Base-by-base conservation (phyloP, 2,329 filamentous ascomycete genomes). In the Fusarium mundagurra region DNA sequence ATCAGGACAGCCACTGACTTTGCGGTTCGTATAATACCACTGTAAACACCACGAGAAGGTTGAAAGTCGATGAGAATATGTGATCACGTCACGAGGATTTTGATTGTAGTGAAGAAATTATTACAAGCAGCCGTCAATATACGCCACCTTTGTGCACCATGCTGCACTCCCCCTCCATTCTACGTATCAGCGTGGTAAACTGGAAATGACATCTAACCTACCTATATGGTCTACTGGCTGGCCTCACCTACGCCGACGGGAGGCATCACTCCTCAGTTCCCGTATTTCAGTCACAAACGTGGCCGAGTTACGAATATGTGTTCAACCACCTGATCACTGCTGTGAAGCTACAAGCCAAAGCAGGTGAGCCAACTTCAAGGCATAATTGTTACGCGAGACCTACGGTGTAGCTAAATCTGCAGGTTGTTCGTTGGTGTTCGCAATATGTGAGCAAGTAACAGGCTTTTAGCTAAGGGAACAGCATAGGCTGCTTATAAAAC, bases 301-400 rank as follows among this genome's bases (percentile, higher is more conserved):
- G 53, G 55, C 64, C 66, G 62, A 67, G 74, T 63, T 60, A 47
- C 27, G 61, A 61, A 45, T 20, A 64, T 59, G 54, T 60, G 7
- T 41, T 65, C 39, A 69, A 53, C 59, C 55, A 53, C 60, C 34
- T 58, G 24, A 55, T 39, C 62, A 64, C 55, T 44, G 67, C n/a
- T 13, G 36, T 41, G 27, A 31, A 59, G 65, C 51, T 60, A 70
- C 55, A 63, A 45, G 64, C 38, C 61, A 61, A 64, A 29, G 61
- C 24, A 48, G 41, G 47, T 44, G 50, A 34, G 27, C 24, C 10
- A 55, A 41, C 24, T 17, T 41, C 16, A 18, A 55, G 51, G 24
- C 20, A 45, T 20, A 33, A 34, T 36, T 44, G 41, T 36, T 59
- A 43, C n/a, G 36, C 16, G 50, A 51, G 17, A 54, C 34, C 29